Percentiles rank a stretch among this genome's conserved stretches.
Conservation (phyloP, 1,284 basidiomycete species). For the Microbotryum silenes-acaulis region DNA sequence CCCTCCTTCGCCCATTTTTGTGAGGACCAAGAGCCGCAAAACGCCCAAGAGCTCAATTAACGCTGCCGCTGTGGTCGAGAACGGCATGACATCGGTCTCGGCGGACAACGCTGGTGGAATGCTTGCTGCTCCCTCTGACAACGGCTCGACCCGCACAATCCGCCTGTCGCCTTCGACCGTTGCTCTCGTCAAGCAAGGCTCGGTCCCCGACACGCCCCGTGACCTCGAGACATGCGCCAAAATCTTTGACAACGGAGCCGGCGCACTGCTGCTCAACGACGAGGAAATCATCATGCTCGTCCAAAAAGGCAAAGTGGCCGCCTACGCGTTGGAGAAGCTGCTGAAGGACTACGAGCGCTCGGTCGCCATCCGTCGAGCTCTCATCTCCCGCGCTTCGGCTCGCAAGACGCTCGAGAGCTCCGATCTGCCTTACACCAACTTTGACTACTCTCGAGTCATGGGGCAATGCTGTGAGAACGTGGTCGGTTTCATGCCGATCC, state of each 20-base stretch:
- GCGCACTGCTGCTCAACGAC: slow-evolving; percentile 60
- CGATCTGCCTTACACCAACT: slow-evolving; percentile 72
- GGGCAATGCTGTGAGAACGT: slow-evolving; percentile 99
- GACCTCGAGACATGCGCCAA: slow-evolving; percentile 67
- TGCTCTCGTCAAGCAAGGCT: slow-evolving; percentile 26
- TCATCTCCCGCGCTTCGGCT: slow-evolving; percentile 80
- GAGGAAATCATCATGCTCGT: slow-evolving; percentile 86
- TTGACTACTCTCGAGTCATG: slow-evolving; percentile 89
- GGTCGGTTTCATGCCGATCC: slow-evolving; percentile 91
- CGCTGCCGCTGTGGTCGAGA: slow-evolving; percentile 5
- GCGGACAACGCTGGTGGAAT: slow-evolving; percentile 6
- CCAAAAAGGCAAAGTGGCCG: slow-evolving; percentile 85
- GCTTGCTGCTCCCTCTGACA: slow-evolving; percentile 37
- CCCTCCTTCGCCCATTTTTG: slow-evolving; percentile 34
- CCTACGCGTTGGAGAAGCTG: slow-evolving; percentile 90
- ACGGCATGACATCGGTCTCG: background rate
- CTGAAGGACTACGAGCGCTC: slow-evolving; percentile 79
- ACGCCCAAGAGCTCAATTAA: slow-evolving; percentile 3
- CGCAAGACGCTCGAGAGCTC: slow-evolving; percentile 81
- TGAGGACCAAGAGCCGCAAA: slow-evolving; percentile 24
- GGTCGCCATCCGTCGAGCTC: slow-evolving; percentile 74
- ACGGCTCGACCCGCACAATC: slow-evolving; percentile 20
- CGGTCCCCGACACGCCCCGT: slow-evolving; percentile 29
- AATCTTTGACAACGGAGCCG: slow-evolving; percentile 71
- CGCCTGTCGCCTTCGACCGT: slow-evolving; percentile 45